Evolutionary conservation across 179 eudicot genomes (phyloP).

Genomic region (Carnegiea gigantea): DNA sequence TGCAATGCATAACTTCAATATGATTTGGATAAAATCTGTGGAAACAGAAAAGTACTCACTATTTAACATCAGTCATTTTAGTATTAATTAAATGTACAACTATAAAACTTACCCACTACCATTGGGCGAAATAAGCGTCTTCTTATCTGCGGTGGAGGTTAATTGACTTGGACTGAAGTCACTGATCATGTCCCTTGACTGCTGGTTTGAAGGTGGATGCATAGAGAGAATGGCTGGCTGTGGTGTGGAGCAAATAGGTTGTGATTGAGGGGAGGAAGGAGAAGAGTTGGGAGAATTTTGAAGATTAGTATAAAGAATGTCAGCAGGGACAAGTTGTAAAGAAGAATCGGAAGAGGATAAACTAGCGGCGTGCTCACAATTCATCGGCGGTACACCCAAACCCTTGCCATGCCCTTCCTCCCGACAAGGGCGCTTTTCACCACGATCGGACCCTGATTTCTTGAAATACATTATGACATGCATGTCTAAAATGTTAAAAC

Average conservation of each 20-base stretch:
- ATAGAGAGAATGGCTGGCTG: not conserved
- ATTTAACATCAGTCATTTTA: not conserved
- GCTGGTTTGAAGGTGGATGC: conserved; percentile 1
- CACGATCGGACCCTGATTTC: not conserved
- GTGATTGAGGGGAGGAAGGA: conserved; percentile 4
- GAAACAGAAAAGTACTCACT: not conserved
- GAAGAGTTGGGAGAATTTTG: not conserved
- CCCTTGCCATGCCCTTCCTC: not conserved
- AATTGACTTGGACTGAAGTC: not conserved
- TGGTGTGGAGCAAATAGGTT: not conserved
- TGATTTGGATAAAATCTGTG: conserved; percentile 9
- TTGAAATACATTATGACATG: conserved; percentile 2
- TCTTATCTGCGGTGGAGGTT: not conserved
- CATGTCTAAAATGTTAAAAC: not conserved
- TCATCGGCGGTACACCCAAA: not conserved
- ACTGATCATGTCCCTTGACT: not conserved
- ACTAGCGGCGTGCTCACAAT: not conserved
- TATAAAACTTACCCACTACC: not conserved
- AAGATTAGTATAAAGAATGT: not conserved
- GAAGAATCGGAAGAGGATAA: conserved; percentile 2
- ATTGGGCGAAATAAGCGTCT: not conserved
- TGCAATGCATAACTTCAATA: conserved; percentile 1
- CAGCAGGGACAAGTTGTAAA: not conserved
- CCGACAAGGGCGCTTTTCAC: conserved; percentile 4
- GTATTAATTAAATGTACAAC: not conserved